Evolutionary conservation across 2,329 filamentous ascomycete species (phyloP), one percentile per base, ranked within the genome.

Genomic region (Alternaria sp.): DNA sequence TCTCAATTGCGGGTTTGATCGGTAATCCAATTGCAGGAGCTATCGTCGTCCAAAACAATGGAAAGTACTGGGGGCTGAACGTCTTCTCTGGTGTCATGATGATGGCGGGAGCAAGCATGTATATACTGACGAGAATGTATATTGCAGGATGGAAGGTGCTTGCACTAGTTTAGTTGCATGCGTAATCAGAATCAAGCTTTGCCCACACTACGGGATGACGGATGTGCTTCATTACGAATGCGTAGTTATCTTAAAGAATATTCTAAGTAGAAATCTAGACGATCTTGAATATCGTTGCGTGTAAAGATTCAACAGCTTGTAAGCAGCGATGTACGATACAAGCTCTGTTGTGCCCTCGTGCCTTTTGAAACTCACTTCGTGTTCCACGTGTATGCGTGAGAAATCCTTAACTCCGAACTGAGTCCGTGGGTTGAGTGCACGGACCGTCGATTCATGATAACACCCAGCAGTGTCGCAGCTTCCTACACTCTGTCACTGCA

Each of bases 71-170:
- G 17, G 86, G 87, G 3, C 70, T 92, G 65, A 88, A 91, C 79
- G 80, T 92, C 3, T 93, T 91, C 73, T 85, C 86, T 51, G 90
- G 90, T 1, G 77, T 87, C 15, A 79, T 85, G 62, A 82, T 86
- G 74, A 50, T 82, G 26, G 79, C 72, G 6, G 84, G 84, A n/a
- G 77, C 78, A 36, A 58, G 74, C 12, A 51, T 79, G 46, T 79
- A 78, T 26, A 62, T 67, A 0, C 15, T 75, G 9, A 74, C 76
- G 9, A 72, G 78, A 21, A 68, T 73, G 55, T 66, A 72, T 12
- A 52, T 77, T 46, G 72, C 72, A 5, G 67, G 67, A 1, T 75
- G 76, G 68, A 75, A 76, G 65, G 25, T 46, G 6, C 46, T 46
- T 25, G 43, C 43, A 19, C 43, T 56, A 32, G 17, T 36, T 5